phyloP scores from a whole-genome alignment of 75 land plant genomes.

The Cupressus sempervirens region DNA sequence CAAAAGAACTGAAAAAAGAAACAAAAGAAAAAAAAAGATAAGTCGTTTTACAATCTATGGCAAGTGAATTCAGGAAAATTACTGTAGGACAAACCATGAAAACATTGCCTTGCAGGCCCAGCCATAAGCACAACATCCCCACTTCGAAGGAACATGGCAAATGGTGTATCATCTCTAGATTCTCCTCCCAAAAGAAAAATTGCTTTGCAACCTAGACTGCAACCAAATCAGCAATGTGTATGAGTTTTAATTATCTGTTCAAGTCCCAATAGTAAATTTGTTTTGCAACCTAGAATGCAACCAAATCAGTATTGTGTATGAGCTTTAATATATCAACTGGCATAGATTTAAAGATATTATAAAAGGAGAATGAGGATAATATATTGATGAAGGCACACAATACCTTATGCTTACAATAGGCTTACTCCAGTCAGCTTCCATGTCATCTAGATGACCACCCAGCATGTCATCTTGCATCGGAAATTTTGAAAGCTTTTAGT shows the following conservation, averaged over 20 bases:
- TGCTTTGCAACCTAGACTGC: slow-evolving; percentile 97
- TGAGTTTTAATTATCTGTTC: background rate
- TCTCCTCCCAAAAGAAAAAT: slow-evolving; percentile 91
- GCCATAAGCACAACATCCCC: slow-evolving; percentile 99
- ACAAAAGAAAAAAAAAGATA: background rate
- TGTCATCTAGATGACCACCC: slow-evolving; percentile 98
- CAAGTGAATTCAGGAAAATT: background rate
- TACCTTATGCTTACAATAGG: slow-evolving; percentile 99
- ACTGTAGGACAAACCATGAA: slow-evolving; percentile 69
- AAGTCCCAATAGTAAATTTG: too few species aligned
- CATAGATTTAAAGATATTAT: slow-evolving; percentile 3
- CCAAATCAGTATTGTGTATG: background rate
- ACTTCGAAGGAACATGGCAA: slow-evolving; percentile 95
- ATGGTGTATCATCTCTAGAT: slow-evolving; percentile 70
- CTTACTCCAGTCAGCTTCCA: slow-evolving; percentile 99
- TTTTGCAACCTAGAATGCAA: too few species aligned
- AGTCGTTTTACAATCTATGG: background rate
- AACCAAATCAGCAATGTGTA: background rate
- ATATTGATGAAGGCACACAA: background rate
- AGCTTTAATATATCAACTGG: background rate
- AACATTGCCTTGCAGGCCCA: slow-evolving; percentile 93
- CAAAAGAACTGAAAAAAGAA: background rate
- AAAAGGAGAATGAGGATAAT: background rate
- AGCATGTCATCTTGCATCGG: slow-evolving; percentile 77
- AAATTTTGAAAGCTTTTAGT: background rate